These are phyloP conservation scores for Combretum micranthum DNA, from an alignment of 345 rosid genomes.

Conservation along the genomic window DNA sequence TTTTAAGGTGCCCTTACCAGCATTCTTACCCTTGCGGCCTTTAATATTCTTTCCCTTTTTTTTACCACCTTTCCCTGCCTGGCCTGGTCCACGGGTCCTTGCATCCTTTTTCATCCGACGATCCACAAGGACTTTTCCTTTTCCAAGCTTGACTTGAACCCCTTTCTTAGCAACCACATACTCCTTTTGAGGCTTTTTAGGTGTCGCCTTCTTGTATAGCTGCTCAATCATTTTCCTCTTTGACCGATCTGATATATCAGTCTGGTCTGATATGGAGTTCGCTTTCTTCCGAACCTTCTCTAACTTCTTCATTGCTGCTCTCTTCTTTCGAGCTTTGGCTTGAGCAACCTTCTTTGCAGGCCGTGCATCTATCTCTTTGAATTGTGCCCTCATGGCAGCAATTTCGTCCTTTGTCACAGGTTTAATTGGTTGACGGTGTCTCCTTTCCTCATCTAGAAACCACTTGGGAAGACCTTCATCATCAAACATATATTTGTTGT, in stretches of 20 bases:
- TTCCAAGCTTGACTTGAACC: conserved; percentile 65
- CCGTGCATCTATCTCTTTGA: conserved; percentile 83
- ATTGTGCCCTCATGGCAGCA: conserved; percentile 78
- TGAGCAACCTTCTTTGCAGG: conserved; percentile 94
- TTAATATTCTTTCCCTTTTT: conserved; percentile 52
- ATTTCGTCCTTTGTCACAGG: conserved; percentile 87
- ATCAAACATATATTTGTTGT: conserved; percentile 70
- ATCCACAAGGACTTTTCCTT: conserved; percentile 84
- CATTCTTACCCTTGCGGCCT: conserved; percentile 32
- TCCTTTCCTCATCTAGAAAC: conserved; percentile 85
- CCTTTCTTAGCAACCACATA: conserved; percentile 92
- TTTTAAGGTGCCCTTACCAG: conserved; percentile 29
- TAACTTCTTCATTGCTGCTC: conserved; percentile 54
- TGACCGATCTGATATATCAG: conserved; percentile 69
- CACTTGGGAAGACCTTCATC: conserved; percentile 73
- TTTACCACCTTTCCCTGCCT: conserved; percentile 39
- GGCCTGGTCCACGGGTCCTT: conserved; percentile 45
- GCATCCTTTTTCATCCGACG: conserved; percentile 80
- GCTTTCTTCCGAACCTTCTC: conserved; percentile 95
- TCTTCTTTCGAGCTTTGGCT: conserved; percentile 92
- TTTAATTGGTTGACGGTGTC: conserved; percentile 65
- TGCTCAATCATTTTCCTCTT: conserved; percentile 81
- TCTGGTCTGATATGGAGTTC: conserved; percentile 63
- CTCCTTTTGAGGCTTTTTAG: conserved; percentile 67
- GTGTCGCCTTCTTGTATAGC: conserved; percentile 70